phyloP scores from a whole-genome alignment of 2,329 filamentous ascomycete species.

The Botryotinia calthae region DNA sequence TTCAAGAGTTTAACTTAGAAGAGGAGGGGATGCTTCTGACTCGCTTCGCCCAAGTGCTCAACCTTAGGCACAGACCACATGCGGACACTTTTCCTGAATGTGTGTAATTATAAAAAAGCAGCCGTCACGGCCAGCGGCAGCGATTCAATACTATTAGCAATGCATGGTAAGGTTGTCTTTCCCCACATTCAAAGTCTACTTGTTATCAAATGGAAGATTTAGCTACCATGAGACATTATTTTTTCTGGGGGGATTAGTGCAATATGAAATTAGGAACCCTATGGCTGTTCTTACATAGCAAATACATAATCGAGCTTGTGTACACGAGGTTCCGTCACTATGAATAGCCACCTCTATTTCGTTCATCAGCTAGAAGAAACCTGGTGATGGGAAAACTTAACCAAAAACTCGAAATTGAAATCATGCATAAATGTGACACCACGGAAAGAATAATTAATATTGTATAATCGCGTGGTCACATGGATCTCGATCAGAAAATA shows the following conservation, averaged over 20 bases:
- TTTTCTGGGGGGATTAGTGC: too few relatives aligned
- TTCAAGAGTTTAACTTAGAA: too few relatives aligned
- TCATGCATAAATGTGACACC: neutral
- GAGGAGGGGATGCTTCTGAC: too few relatives aligned
- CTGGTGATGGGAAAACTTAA: neutral
- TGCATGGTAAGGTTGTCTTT: neutral
- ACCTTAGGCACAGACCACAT: neutral
- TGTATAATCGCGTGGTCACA: neutral
- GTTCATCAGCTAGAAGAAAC: too few relatives aligned
- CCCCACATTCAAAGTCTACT: neutral
- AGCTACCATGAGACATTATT: too few relatives aligned
- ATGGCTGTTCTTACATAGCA: neutral
- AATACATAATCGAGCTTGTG: neutral
- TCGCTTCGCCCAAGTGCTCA: neutral
- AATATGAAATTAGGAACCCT: neutral
- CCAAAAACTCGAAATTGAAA: neutral
- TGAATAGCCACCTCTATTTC: fast-evolving
- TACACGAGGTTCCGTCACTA: neutral
- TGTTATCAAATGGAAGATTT: too few relatives aligned
- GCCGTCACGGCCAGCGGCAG: neutral
- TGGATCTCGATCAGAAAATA: neutral
- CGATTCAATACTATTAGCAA: too few relatives aligned
- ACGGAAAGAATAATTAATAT: neutral
- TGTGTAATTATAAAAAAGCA: neutral
- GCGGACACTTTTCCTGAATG: neutral